A percentile compares a stretch with the other conserved stretches of the same genome.
These are phyloP conservation scores for button mushroom (Agaricus bisporus) DNA, from an alignment of 768 basidiomycete genomes.

Conservation along the genomic window DNA sequence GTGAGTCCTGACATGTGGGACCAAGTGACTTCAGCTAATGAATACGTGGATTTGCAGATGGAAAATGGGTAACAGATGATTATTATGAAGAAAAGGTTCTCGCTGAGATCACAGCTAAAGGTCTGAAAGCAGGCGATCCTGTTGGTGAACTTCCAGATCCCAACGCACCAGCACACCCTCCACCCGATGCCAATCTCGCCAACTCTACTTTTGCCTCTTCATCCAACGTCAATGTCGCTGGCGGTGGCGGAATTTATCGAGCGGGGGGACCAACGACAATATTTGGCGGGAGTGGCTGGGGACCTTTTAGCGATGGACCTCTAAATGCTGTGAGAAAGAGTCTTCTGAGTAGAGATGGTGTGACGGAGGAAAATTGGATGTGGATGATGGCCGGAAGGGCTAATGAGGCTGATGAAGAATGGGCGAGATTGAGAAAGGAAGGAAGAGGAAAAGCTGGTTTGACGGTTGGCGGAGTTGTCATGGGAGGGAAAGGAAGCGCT, in stretches of 20 bases:
- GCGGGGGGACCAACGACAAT: slow-evolving; percentile 91
- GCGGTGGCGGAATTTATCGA: slow-evolving; percentile 65
- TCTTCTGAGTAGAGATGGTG: slow-evolving; percentile 68
- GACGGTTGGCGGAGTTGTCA: slow-evolving; percentile 33
- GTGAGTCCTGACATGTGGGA: slow-evolving; percentile 36
- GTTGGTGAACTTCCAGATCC: slow-evolving; percentile 83
- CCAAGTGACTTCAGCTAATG: background rate
- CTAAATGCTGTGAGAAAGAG: slow-evolving; percentile 81
- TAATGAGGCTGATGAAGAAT: slow-evolving; percentile 56
- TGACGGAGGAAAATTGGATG: slow-evolving; percentile 94
- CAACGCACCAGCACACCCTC: slow-evolving; percentile 41
- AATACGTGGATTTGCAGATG: slow-evolving; percentile 45
- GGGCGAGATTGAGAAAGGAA: slow-evolving; percentile 52
- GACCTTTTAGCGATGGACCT: slow-evolving; percentile 86
- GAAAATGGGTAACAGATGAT: slow-evolving; percentile 90
- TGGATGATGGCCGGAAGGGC: slow-evolving; percentile 64
- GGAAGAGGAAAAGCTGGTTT: slow-evolving; percentile 42
- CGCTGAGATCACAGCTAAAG: slow-evolving; percentile 72
- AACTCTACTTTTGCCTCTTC: slow-evolving; percentile 24
- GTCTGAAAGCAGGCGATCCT: slow-evolving; percentile 73
- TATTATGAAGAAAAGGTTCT: slow-evolving; percentile 88
- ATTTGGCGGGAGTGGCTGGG: slow-evolving; percentile 79
- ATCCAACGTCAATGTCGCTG: slow-evolving; percentile 37
- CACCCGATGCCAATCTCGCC: slow-evolving; percentile 37
- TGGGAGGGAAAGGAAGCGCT: slow-evolving; percentile 16